Evolutionary conservation across 768 basidiomycete species (phyloP).

Genomic region (Coprinopsis cinerea): DNA sequence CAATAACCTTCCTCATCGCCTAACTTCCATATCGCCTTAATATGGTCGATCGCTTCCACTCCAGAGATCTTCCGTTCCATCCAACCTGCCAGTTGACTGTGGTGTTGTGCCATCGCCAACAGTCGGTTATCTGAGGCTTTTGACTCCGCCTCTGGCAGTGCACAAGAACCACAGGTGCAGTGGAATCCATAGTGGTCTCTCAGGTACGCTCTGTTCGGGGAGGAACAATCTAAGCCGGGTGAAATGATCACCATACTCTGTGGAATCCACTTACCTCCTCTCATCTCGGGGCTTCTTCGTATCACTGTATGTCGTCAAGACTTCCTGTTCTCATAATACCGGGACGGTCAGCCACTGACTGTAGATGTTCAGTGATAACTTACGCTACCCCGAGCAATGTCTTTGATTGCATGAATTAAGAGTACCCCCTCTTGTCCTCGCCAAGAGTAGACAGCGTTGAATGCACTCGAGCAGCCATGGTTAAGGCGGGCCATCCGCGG

Average conservation of each 20-base stretch:
- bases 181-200: constrained; percentile 48
- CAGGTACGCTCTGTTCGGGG: constrained; percentile 38
- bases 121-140: constrained; percentile 47
- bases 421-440: constrained; percentile 41
- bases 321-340: constrained; percentile 34
- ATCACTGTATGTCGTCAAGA: constrained; percentile 56
- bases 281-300: constrained; percentile 48
- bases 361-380: constrained; percentile 8
- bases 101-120: constrained; percentile 37
- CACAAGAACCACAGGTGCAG: constrained; percentile 55
- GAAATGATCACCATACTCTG: neutral
- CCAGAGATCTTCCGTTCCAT: constrained; percentile 38
- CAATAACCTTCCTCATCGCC: constrained; percentile 60
- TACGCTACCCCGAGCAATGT: constrained; percentile 47
- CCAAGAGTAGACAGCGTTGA: constrained; percentile 64
- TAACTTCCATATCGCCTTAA: constrained; percentile 48
- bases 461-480: constrained; percentile 62
- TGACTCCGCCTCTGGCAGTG: constrained; percentile 43
- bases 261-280: constrained; percentile 37
- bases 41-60: constrained; percentile 40
- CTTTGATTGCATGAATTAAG: constrained; percentile 54
- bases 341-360: constrained; percentile 2
- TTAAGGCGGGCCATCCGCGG: constrained; percentile 64
- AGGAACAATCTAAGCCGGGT: neutral
- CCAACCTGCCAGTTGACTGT: constrained; percentile 46